Evolutionary conservation across 768 basidiomycete species (phyloP).

Genomic region (Xerocomellus chrysenteron): DNA sequence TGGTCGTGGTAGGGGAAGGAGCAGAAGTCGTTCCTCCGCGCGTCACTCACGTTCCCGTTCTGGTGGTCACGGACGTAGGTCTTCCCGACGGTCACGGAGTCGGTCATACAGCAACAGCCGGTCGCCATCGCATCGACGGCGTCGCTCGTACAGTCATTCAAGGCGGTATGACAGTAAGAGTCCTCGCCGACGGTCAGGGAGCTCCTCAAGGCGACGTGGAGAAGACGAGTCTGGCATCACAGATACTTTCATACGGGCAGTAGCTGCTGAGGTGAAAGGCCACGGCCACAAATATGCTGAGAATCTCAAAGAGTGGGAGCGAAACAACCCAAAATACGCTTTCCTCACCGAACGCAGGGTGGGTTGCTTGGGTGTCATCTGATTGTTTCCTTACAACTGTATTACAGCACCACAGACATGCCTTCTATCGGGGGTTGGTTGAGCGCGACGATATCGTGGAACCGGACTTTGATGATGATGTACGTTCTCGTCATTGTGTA

Average conservation of each 20-base stretch:
- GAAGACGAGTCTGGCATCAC: constrained; percentile 64
- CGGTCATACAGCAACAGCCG: constrained; percentile 33
- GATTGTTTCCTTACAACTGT: constrained; percentile 1
- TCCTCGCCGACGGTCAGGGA: constrained; percentile 43
- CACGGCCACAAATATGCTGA: constrained; percentile 79
- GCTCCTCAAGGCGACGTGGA: constrained; percentile 36
- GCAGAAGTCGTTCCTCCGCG: constrained; percentile 24
- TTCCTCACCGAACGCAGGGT: constrained; percentile 68
- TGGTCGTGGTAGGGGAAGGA: constrained; percentile 24
- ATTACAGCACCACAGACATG: constrained; percentile 65
- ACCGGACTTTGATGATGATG: constrained; percentile 83
- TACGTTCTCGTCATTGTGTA: constrained; percentile 25
- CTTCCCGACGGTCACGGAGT: constrained; percentile 26
- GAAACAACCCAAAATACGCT: constrained; percentile 75
- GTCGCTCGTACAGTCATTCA: constrained; percentile 52
- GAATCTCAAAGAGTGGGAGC: constrained; percentile 71
- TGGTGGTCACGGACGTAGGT: constrained; percentile 27
- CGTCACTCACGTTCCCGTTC: constrained; percentile 35
- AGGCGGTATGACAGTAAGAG: constrained; percentile 45
- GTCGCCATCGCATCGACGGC: constrained; percentile 39
- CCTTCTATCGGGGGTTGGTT: constrained; percentile 67
- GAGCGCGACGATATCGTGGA: constrained; percentile 54
- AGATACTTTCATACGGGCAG: constrained; percentile 82
- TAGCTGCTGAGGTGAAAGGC: constrained; percentile 80
- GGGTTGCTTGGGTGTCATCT: constrained; percentile 10